A percentile compares a stretch with the other conserved stretches of the same genome.
Evolutionary conservation across 495 filamentous ascomycete species (phyloP).

Genomic region (Trichoderma orchidacearum): DNA sequence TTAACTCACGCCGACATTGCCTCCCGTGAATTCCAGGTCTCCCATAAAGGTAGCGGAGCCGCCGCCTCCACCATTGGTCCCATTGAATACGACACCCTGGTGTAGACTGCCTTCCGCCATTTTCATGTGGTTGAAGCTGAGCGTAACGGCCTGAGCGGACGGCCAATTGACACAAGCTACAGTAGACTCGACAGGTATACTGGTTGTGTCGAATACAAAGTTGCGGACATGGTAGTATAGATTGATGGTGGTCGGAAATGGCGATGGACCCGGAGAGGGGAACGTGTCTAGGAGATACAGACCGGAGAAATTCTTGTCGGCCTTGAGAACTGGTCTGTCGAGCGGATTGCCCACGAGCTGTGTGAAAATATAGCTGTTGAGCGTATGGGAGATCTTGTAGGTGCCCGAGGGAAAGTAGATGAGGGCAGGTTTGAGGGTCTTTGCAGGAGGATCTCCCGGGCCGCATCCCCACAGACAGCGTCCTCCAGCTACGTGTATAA

Average conservation of each 20-base stretch:
- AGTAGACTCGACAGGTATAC: constrained; percentile 34
- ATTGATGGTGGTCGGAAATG: constrained; percentile 10
- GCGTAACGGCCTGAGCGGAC: constrained; percentile 77
- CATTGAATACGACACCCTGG: constrained; percentile 58
- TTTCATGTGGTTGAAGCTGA: constrained; percentile 76
- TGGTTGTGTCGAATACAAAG: constrained; percentile 71
- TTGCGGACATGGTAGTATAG: constrained; percentile 87
- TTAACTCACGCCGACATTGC: not conserved
- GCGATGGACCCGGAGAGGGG: constrained; percentile 13
- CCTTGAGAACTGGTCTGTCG: constrained; percentile 57
- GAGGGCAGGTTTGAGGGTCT: not conserved
- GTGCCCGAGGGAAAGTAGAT: constrained; percentile 62
- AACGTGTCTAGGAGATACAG: constrained; percentile 41
- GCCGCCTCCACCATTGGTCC: constrained; percentile 11
- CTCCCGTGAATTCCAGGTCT: constrained; percentile 62
- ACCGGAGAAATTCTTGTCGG: constrained; percentile 44
- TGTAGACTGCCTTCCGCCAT: constrained; percentile 65
- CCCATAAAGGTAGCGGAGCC: constrained; percentile 60
- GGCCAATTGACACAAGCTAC: constrained; percentile 88
- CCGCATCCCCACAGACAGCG: not conserved
- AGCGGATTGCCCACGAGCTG: constrained; percentile 56
- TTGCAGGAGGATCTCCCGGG: constrained; percentile 12
- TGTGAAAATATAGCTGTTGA: constrained; percentile 55
- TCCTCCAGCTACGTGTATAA: not conserved
- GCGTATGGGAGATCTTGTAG: constrained; percentile 45